phyloP scores from a whole-genome alignment of 768 basidiomycete genomes.

The Floccularia luteovirens region DNA sequence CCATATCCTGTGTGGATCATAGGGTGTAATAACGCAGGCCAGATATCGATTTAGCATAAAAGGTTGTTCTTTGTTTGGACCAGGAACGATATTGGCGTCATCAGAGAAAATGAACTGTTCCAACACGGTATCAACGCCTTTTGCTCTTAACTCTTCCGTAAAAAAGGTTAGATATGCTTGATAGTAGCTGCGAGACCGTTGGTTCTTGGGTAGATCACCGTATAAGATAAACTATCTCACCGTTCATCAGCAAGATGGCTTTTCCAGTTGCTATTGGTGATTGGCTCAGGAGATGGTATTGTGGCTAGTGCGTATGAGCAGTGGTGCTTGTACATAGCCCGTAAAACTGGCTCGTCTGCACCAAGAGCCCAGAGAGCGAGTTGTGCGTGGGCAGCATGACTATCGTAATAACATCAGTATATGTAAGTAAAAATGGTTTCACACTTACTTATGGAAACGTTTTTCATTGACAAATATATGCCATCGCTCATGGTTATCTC shows the following conservation, averaged over 20 bases:
- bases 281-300: conserved; percentile 32
- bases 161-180: conserved; percentile 45
- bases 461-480: conserved; percentile 46
- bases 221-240: conserved; percentile 22
- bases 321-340: conserved; percentile 27
- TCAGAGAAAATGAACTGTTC: conserved; percentile 51
- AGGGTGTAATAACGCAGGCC: conserved; percentile 49
- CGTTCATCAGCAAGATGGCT: conserved; percentile 49
- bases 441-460: conserved; percentile 31
- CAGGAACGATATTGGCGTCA: conserved; percentile 29
- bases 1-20: conserved; percentile 55
- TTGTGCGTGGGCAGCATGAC: conserved; percentile 17
- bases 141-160: conserved; percentile 25
- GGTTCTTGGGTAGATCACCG: not conserved
- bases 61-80: conserved; percentile 22
- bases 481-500: conserved; percentile 43
- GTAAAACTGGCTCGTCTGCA: conserved; percentile 22
- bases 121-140: conserved; percentile 30
- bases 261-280: conserved; percentile 39
- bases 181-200: conserved; percentile 36
- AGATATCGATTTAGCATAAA: conserved; percentile 35
- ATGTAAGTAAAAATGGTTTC: too few relatives aligned
- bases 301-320: conserved; percentile 25
- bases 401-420: too few relatives aligned
- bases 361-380: conserved; percentile 20